Conservation (phyloP, 208 protist species). For the Blechomonas ayalai region DNA sequence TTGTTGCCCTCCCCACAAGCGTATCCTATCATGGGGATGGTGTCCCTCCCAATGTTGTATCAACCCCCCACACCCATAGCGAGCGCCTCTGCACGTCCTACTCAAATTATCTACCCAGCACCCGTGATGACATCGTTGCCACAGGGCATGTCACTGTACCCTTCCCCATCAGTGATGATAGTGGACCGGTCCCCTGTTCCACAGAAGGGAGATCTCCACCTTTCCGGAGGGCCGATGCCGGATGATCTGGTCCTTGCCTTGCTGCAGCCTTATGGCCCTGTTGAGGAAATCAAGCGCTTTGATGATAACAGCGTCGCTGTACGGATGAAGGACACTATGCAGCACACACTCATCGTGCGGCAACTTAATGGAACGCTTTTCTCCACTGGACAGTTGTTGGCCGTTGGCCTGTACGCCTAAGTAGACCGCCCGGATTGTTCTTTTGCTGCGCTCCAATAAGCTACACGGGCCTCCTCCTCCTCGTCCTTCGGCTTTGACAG, state of each 20-base stretch:
- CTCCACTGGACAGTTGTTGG: conserved; percentile 61
- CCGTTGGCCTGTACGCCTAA: conserved; percentile 62
- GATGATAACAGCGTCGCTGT: conserved; percentile 40
- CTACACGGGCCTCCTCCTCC: no score
- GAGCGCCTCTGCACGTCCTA: conserved; percentile 10
- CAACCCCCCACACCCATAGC: conserved; percentile 6
- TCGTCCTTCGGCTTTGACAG: no score
- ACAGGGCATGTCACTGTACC: conserved; percentile 9
- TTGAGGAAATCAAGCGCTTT: conserved; percentile 41
- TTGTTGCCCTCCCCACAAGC: conserved; percentile 52
- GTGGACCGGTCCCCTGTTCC: conserved; percentile 22
- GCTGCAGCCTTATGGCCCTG: conserved; percentile 52
- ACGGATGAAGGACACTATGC: conserved; percentile 38
- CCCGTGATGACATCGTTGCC: conserved; percentile 11
- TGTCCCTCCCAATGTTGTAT: conserved; percentile 54
- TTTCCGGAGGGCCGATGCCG: conserved; percentile 43
- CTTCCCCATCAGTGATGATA: conserved; percentile 20
- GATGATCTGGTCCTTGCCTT: conserved; percentile 51
- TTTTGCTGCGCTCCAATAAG: no score
- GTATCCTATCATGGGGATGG: conserved; percentile 27
- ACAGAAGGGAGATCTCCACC: conserved; percentile 64
- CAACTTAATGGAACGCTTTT: conserved; percentile 73
- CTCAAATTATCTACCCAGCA: conserved; percentile 38
- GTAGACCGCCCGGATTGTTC: no score
- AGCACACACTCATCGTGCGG: conserved; percentile 59